Base-by-base conservation (phyloP, 768 basidiomycete species). In the Rhodosporidiobolus sp. region DNA sequence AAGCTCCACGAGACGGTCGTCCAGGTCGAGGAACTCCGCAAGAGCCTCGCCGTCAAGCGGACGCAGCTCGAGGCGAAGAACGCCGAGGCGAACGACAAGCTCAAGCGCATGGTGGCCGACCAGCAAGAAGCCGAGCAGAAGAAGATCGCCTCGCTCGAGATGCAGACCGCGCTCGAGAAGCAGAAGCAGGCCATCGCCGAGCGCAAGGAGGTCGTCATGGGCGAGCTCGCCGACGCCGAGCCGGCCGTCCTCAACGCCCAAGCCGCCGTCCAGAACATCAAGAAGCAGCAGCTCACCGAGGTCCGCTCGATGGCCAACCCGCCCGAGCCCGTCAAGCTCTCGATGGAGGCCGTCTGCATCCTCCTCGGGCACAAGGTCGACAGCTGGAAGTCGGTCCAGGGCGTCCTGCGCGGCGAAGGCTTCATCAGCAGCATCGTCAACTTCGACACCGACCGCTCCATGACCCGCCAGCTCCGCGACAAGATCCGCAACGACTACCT, bases 121-220 rank as follows among this genome's bases (percentile, higher is more conserved):
- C 95, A 99, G 81, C 95, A 97, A 79, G 95, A 98, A 79, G 96
- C 96, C 4, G 96, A 99, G 79, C 92, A 94, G 80, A 96, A 98
- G 86, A 97, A 97, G 80, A 86, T 90, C 4, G 94, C 92, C 0
- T 99, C 96, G 14, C 92, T 97, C 76, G 88, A 94, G 81, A 94
- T 98, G 57, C 94, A 97, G 79, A 91, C 92, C 4, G 93, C 92
- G 32, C 85, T 98, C 60, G 91, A 90, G 24, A 88, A 92, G 80
- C 94, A 97, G 80, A 92, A 98, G 81, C 86, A 87, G 69, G 80
- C 90, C 78, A 99, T 98, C 69, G 88, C 90, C 69, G 88, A 96
- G 79, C 89, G 96, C 53, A 87, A 88, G 52, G 86, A 88, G 24
- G 87, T 94, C 64, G 96, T 96, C 78, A 90, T 92, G 87, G 89